These are phyloP conservation scores for Zymoseptoria crescenta DNA, from an alignment of 2,329 filamentous ascomycete species.

Conservation along the genomic window DNA sequence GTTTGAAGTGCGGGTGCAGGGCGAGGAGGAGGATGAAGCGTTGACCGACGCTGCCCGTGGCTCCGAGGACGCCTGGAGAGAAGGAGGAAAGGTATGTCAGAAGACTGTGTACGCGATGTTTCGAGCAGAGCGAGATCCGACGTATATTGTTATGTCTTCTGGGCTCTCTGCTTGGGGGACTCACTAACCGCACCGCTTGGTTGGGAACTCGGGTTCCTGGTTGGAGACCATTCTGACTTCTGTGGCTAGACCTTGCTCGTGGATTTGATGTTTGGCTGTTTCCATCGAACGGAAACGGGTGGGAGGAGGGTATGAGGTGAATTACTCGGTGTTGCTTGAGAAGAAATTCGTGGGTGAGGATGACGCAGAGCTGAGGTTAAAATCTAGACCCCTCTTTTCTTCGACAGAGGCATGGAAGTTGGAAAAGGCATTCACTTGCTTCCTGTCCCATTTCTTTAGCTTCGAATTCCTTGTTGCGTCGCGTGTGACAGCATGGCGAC, in stretches of 20 bases:
- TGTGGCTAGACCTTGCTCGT: slow-evolving; percentile 12
- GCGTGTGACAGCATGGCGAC: too few relatives aligned
- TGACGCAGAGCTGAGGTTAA: not conserved
- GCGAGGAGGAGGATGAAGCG: slow-evolving; percentile 89
- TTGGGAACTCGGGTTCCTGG: slow-evolving; percentile 35
- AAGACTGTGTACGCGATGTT: too few relatives aligned
- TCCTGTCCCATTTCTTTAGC: too few relatives aligned
- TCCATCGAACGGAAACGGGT: slow-evolving; percentile 8
- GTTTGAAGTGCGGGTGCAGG: slow-evolving; percentile 75
- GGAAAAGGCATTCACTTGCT: not conserved
- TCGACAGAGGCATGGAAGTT: not conserved
- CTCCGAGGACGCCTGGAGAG: slow-evolving; percentile 61
- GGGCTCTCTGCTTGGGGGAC: slow-evolving; percentile 8
- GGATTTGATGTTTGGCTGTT: slow-evolving; percentile 15
- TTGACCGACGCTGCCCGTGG: slow-evolving; percentile 90
- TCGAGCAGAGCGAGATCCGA: not conserved
- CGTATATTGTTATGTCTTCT: too few relatives aligned
- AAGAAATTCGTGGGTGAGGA: not conserved
- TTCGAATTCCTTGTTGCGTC: too few relatives aligned
- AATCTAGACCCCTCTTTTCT: not conserved
- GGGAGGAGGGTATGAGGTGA: not conserved
- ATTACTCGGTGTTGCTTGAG: not conserved
- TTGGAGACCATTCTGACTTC: slow-evolving; percentile 22
- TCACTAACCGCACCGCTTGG: slow-evolving; percentile 46
- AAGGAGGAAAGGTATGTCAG: slow-evolving; percentile 34